Evolutionary conservation across 2,329 filamentous ascomycete genomes (phyloP).

Genomic region (Fusarium sp.): DNA sequence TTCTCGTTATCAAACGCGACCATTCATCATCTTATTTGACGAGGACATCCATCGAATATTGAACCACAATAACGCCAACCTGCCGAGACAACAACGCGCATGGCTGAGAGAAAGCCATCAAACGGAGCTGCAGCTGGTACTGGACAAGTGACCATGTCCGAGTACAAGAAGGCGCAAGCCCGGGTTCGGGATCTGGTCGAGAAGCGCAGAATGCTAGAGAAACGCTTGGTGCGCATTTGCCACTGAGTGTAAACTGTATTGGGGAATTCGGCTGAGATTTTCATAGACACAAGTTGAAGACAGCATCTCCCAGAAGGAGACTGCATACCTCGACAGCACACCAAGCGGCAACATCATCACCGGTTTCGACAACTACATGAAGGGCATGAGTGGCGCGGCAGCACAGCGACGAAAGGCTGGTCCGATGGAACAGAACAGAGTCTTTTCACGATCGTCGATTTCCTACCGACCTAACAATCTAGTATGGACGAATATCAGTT

Average conservation of each 20-base stretch:
- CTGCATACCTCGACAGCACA: slow-evolving; percentile 89
- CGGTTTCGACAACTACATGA: slow-evolving; percentile 98
- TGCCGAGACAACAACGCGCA: slow-evolving; percentile 20
- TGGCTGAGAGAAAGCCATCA: slow-evolving; percentile 49
- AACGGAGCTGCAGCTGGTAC: slow-evolving; percentile 37
- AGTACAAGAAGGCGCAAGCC: slow-evolving; percentile 62
- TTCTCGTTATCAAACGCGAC: slow-evolving; percentile 7
- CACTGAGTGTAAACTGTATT: slow-evolving; percentile 44
- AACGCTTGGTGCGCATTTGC: slow-evolving; percentile 48
- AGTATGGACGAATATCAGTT: slow-evolving; percentile 38
- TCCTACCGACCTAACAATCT: slow-evolving; percentile 63
- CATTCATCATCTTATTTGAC: not conserved
- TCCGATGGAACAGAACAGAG: slow-evolving; percentile 74
- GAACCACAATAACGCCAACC: not conserved
- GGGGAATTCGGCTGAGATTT: slow-evolving; percentile 21
- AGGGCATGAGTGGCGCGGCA: slow-evolving; percentile 75
- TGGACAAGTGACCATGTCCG: slow-evolving; percentile 52
- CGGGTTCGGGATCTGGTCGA: slow-evolving; percentile 60
- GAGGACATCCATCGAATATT: not conserved
- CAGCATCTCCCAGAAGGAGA: slow-evolving; percentile 83
- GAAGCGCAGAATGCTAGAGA: slow-evolving; percentile 52
- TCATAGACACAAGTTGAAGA: slow-evolving; percentile 69
- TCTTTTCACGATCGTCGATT: slow-evolving; percentile 75
- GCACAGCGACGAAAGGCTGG: slow-evolving; percentile 72
- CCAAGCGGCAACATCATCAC: slow-evolving; percentile 94